These are phyloP conservation scores for Emericellopsis cladophorae DNA, from an alignment of 2,329 filamentous ascomycete genomes.

Conservation along the genomic window DNA sequence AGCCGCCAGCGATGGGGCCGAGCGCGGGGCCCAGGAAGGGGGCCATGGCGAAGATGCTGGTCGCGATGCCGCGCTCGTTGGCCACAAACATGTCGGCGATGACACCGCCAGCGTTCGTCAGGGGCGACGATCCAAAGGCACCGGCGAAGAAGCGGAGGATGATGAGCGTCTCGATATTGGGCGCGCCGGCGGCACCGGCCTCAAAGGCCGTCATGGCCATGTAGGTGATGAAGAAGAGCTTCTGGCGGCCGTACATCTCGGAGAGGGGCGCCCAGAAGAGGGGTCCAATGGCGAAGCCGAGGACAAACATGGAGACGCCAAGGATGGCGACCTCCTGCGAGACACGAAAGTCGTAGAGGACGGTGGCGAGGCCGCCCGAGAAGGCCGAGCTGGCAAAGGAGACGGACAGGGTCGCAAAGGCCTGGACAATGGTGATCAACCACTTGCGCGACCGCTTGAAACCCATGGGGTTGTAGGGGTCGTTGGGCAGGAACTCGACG, in stretches of 20 bases:
- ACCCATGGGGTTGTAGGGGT: slow-evolving; percentile 54
- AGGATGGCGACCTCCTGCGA: slow-evolving; percentile 40
- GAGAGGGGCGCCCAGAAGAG: slow-evolving; percentile 54
- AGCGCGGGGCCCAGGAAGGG: slow-evolving; percentile 50
- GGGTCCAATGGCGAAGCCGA: slow-evolving; percentile 49
- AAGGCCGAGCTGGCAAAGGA: slow-evolving; percentile 60
- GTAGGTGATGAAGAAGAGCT: slow-evolving; percentile 47
- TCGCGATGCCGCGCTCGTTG: slow-evolving; percentile 41
- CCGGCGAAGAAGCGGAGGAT: slow-evolving; percentile 60
- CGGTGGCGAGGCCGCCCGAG: slow-evolving; percentile 40
- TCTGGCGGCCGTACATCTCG: slow-evolving; percentile 49
- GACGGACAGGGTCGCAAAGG: slow-evolving; percentile 55
- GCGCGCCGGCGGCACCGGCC: slow-evolving; percentile 41
- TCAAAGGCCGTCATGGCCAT: slow-evolving; percentile 47
- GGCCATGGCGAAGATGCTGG: slow-evolving; percentile 46
- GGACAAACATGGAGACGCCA: slow-evolving; percentile 51
- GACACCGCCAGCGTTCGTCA: slow-evolving; percentile 50
- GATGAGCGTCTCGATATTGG: slow-evolving; percentile 46
- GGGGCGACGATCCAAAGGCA: slow-evolving; percentile 46
- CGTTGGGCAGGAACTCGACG: slow-evolving; percentile 54
- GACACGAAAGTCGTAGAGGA: slow-evolving; percentile 42
- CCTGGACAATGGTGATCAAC: slow-evolving; percentile 49
- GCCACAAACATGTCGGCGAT: slow-evolving; percentile 51
- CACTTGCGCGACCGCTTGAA: slow-evolving; percentile 49
- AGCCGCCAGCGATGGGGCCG: slow-evolving; percentile 50